These are phyloP conservation scores for Sporisorium scitamineum DNA, from an alignment of 1,284 basidiomycete genomes.

Conservation along the genomic window DNA sequence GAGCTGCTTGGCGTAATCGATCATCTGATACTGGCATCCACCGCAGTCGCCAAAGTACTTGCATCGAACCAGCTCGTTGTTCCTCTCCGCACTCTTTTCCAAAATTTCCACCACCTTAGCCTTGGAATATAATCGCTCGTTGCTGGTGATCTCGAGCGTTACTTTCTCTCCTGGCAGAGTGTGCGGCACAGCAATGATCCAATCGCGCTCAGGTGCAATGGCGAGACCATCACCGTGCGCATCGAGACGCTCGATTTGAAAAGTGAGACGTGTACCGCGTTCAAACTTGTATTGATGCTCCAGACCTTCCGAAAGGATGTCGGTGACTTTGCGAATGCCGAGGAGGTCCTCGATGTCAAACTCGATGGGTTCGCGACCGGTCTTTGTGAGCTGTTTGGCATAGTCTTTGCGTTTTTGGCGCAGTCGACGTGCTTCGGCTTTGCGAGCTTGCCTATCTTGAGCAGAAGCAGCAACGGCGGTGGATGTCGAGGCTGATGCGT, in stretches of 20 bases:
- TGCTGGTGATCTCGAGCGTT: constrained; percentile 46
- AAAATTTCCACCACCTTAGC: constrained; percentile 54
- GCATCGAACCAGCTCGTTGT: constrained; percentile 59
- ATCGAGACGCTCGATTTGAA: constrained; percentile 60
- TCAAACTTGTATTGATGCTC: constrained; percentile 57
- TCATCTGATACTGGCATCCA: constrained; percentile 71
- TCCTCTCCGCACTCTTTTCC: constrained; percentile 27
- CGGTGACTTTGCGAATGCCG: constrained; percentile 50
- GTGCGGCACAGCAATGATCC: constrained; percentile 64
- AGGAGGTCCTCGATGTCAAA: constrained; percentile 65
- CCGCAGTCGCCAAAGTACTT: constrained; percentile 66
- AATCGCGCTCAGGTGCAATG: constrained; percentile 51
- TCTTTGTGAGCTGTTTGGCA: constrained; percentile 57
- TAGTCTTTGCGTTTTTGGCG: constrained; percentile 63
- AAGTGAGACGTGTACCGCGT: constrained; percentile 50
- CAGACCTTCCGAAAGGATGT: constrained; percentile 49
- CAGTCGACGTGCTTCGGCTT: constrained; percentile 48
- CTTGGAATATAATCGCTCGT: constrained; percentile 61
- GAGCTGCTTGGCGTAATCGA: constrained; percentile 88
- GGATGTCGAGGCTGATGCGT: constrained; percentile 17
- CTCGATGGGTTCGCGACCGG: constrained; percentile 64
- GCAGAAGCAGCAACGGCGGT: constrained; percentile 9
- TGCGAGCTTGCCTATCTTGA: constrained; percentile 40
- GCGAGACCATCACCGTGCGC: constrained; percentile 67
- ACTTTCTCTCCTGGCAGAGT: constrained; percentile 63